Percentiles rank a stretch among this genome's conserved stretches.
Evolutionary conservation across 2,329 filamentous ascomycete species (phyloP).

Genomic region (Neurospora sp.): DNA sequence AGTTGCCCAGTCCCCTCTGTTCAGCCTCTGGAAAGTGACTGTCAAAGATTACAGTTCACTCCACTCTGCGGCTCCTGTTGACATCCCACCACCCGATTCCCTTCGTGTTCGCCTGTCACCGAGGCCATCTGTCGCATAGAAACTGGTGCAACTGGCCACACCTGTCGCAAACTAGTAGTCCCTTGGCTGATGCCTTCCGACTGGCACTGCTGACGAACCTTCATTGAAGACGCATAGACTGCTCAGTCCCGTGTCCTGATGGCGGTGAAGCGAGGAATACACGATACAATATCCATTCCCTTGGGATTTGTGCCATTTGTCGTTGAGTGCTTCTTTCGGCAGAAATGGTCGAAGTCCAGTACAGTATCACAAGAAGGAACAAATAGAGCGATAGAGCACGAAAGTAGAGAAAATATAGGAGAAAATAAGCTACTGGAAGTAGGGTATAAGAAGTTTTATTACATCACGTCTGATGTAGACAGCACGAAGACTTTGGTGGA

Average conservation of each 20-base stretch:
- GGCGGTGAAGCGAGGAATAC: rapidly evolving
- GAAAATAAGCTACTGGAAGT: background rate
- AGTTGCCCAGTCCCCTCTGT: background rate
- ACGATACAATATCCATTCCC: background rate
- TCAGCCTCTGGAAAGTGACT: background rate
- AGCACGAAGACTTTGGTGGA: background rate
- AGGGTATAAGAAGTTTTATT: background rate
- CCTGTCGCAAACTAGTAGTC: no score
- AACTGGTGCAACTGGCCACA: background rate
- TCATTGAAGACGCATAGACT: background rate
- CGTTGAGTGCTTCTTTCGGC: rapidly evolving
- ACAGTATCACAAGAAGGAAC: background rate
- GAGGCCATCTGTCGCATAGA: background rate
- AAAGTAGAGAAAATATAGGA: background rate
- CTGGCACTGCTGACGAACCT: background rate
- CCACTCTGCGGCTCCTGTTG: background rate
- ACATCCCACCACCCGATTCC: background rate
- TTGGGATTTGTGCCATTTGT: background rate
- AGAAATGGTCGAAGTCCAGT: background rate
- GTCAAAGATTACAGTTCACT: background rate
- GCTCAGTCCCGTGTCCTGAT: background rate
- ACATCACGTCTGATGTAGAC: background rate
- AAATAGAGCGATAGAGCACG: rapidly evolving
- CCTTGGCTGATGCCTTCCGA: background rate
- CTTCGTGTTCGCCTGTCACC: background rate